Base-by-base conservation (phyloP, 345 rosid species). In the Camelina sativa region DNA sequence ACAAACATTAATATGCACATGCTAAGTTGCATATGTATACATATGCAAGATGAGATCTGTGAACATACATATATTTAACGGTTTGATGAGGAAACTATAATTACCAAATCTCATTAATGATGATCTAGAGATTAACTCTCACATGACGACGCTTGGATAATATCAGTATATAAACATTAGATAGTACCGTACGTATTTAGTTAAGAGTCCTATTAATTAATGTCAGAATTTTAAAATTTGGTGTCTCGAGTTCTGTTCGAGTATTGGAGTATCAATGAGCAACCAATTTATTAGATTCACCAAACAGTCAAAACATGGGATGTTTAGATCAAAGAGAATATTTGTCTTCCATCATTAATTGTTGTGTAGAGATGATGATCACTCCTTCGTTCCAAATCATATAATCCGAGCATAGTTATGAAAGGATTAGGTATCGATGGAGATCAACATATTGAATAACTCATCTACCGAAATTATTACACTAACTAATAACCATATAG, bases 291-390 rank as follows among this genome's bases (percentile, higher is more conserved):
- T 32, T 35, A 40, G 17, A 13, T 73, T 19, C 56, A 53, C 54
- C 60, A 52, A 72, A 41, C 55, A 15, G 44, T 10, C 35, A n/a
- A n/a, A 69, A 20, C 20, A 15, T 54, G 23, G 19, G 35, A 43
- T 25, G 35, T 53, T 72, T 16, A 51, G 40, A 51, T 72, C 52
- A 72, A 51, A 40, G 12, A 11, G 62, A 62, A 72, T 61, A 53
- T 41, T 65, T 48, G 53, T 48, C 12, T 8, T 38, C 30, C 20
- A 62, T 37, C 46, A 30, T n/a, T 70, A 58, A 47, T 1, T 71
- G 23, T 48, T 35, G 16, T 71, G 7, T 59, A 3, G 46, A 46
- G 32, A 34, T 46, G n/a, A 58, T 47, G 16, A 58, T 34, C 35
- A 70, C 65, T 70, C 20, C 15, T 41, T 62, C 34, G 11, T 59